Percentiles rank a stretch among this genome's conserved stretches.
phyloP scores from a whole-genome alignment of 225 moss, liverwort and hornwort genomes.

The Pseudisothecium myosuroides region DNA sequence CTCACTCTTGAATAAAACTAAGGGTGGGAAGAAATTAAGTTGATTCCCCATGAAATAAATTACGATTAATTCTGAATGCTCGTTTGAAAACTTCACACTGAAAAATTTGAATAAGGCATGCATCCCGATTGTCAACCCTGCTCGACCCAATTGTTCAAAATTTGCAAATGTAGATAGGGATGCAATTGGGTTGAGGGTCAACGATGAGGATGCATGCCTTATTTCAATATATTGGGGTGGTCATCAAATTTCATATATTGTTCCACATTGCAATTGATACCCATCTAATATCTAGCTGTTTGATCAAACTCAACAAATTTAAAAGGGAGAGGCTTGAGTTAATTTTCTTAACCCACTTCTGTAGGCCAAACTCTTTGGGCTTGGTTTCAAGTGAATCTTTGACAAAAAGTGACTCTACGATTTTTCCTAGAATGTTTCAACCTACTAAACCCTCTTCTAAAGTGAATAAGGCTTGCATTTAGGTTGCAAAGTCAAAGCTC shows the following conservation, averaged over 20 bases:
- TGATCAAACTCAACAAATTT: background rate
- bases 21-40: background rate
- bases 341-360: too few species aligned
- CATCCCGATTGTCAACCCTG: background rate
- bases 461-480: too few species aligned
- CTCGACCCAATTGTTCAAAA: background rate
- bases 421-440: too few species aligned
- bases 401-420: too few species aligned
- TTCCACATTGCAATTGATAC: background rate
- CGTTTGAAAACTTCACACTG: background rate
- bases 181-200: background rate
- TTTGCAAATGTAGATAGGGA: background rate
- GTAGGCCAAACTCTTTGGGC: accelerated
- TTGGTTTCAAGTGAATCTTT: too few species aligned
- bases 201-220: background rate
- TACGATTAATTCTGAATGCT: background rate
- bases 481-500: background rate
- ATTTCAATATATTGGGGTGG: background rate
- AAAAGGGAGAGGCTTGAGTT: background rate
- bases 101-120: background rate
- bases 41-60: background rate
- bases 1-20: background rate
- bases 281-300: background rate
- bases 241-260: background rate
- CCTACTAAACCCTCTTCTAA: too few species aligned